Conservation (phyloP, 768 basidiomycete species). For the Suillus brevipes region DNA sequence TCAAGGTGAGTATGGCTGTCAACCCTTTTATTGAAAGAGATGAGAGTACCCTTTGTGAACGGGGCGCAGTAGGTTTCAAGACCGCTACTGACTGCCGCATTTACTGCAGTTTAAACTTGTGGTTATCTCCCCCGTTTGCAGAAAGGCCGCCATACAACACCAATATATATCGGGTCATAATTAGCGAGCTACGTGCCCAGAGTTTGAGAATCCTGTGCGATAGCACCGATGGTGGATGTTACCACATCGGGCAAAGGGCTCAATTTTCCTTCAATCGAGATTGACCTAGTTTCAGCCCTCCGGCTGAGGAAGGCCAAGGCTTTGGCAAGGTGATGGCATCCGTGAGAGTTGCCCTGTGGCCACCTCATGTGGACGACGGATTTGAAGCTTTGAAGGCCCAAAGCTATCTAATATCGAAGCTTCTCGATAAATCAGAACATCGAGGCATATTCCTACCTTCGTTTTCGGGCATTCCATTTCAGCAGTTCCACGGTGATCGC, state of each 20-base stretch:
- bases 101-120: neutral
- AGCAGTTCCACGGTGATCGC: constrained; percentile 3
- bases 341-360: constrained; percentile 5
- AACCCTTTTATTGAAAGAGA: neutral
- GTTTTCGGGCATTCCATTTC: neutral
- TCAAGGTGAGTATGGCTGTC: neutral
- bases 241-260: neutral
- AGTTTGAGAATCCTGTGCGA: neutral
- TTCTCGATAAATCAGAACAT: constrained; percentile 6
- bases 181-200: neutral
- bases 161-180: neutral
- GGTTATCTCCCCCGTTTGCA: too few species aligned
- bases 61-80: neutral
- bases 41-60: neutral
- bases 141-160: neutral
- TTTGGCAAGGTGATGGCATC: neutral
- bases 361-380: neutral
- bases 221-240: neutral
- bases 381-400: neutral
- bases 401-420: neutral
- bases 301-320: neutral
- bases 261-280: neutral
- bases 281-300: constrained; percentile 3
- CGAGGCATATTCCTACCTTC: neutral
- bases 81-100: neutral